Base-by-base conservation (phyloP, 371 early-diverging fungal genomes). In the Smittium mucronatum region DNA sequence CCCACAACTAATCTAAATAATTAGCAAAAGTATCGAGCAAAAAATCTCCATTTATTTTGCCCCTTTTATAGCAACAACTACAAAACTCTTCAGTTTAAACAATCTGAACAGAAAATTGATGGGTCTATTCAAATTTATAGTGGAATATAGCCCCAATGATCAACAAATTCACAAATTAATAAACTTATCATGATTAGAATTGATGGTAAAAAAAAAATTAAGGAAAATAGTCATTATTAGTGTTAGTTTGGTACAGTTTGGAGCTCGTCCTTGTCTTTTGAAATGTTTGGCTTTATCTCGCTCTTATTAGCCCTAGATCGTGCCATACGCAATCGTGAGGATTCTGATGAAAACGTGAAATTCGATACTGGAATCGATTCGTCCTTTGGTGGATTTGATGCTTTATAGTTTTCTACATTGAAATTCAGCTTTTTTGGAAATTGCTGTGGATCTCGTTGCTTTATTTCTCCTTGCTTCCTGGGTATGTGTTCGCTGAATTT, bases 261-360 rank as follows among this genome's bases (percentile, higher is more conserved):
- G 47, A 11, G 47, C 5, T 47, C 47, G 47, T 47, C 47, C 21
- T 47, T 47, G 47, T 47, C 21, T 11, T 47, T 47, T 47, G 21
- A 21, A 11, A 5, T 21, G 47, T 33, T 65, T 34, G 5, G 2
- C 2, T 57, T 35, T 35, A 36, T 33, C 57, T 67, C 67, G 29
- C 16, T 36, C 67, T 57, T 67, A 15, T 36, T 35, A 2, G 67
- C 67, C 57, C 36, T 34, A 11, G 67, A 67, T 28, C 67, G 2
- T 16, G 67, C 67, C 34, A 67, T 67, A 1, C 67, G 67, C 34
- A 67, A 28, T 47, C 67, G 33, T 36, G 67, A 67, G 17, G 67
- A 8, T 35, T 67, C 67, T 33, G 67, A 67, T 25, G 36, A 36
- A 16, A 17, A 35, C 16, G 67, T 57, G 47, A 67, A 67, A 29